Conservation (phyloP, 1,284 basidiomycete species). For the Naganishia liquefaciens region DNA sequence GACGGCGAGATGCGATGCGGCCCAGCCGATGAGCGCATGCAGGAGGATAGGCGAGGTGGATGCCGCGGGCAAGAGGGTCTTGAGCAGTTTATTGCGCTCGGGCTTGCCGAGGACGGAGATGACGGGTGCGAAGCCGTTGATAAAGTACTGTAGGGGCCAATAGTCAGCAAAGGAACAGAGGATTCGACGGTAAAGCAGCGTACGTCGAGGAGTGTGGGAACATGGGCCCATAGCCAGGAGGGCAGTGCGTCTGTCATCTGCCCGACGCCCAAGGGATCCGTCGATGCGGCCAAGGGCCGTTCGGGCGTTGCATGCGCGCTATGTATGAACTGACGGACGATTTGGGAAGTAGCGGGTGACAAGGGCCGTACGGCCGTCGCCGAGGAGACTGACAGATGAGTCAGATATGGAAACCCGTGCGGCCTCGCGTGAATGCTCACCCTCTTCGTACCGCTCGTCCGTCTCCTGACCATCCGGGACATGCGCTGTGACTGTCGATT, state of each 20-base stretch:
- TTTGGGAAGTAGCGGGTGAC: slow-evolving; percentile 16
- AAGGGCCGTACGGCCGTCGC: slow-evolving; percentile 13
- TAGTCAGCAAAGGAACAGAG: background rate
- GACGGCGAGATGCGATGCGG: slow-evolving; percentile 40
- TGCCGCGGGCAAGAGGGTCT: slow-evolving; percentile 39
- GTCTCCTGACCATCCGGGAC: background rate
- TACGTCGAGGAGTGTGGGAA: slow-evolving; percentile 28
- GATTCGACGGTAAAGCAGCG: background rate
- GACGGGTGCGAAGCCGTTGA: slow-evolving; percentile 42
- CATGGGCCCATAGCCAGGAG: slow-evolving; percentile 30
- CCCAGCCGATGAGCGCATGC: slow-evolving; percentile 43
- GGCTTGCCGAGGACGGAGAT: slow-evolving; percentile 41
- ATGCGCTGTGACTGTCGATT: background rate
- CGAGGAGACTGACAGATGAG: slow-evolving; percentile 1
- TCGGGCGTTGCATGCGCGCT: slow-evolving; percentile 9
- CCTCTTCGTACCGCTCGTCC: slow-evolving; percentile 11
- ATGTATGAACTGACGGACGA: slow-evolving; percentile 18
- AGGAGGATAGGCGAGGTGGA: slow-evolving; percentile 40
- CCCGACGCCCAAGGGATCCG: slow-evolving; percentile 12
- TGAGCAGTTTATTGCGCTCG: slow-evolving; percentile 38
- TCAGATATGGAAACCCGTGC: background rate
- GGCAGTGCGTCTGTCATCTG: slow-evolving; percentile 21
- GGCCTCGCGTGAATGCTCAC: background rate
- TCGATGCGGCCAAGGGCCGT: slow-evolving; percentile 11
- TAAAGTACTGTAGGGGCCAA: slow-evolving; percentile 37